Evolutionary conservation across 2,329 filamentous ascomycete genomes (phyloP), one percentile per base, ranked within the genome.

Genomic region (Fusarium sacchari): DNA sequence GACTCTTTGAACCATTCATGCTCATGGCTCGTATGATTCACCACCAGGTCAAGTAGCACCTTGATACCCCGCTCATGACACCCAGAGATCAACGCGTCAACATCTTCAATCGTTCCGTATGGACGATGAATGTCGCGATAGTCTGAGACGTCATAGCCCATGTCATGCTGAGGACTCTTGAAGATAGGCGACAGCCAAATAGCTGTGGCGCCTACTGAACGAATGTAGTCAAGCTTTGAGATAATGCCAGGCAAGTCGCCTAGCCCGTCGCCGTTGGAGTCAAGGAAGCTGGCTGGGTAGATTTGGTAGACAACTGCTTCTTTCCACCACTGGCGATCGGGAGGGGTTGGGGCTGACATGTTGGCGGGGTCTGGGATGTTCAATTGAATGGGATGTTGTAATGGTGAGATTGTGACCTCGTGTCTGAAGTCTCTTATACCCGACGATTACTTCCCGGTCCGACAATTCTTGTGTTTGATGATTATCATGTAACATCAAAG

Each of bases 81-180:
- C 2, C 87, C 88, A 22, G 86, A 75, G 55, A 93, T 90, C 42
- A 94, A 79, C 1, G 82, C 78, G 42, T 93, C 89, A 47, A 93
- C 88, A 78, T 94, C 91, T 60, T 84, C 82, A 22, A 94, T 81
- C 2, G 89, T 91, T 5, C 92, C 92, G 72, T 93, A 94, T 10
- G 86, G 87, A 2, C 43, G 53, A 20, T 79, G 70, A 9, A 79
- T 79, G 32, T 76, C 72, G 7, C 76, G 65, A 67, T 93, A 93
- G 77, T 93, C 86, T 1, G 86, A 86, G 44, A 92, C 87, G 74
- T 92, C 90, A 76, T 92, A 92, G 6, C 90, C 90, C 88, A 91
- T 90, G 61, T 92, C 90, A 46, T 86, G 79, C 67, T 89, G 86
- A 0, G 89, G 89, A 37, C 74, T 77, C 28, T 81, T 76, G 47